These are phyloP conservation scores for Psilocybe tampanensis DNA, from an alignment of 768 basidiomycete species.

Conservation along the genomic window DNA sequence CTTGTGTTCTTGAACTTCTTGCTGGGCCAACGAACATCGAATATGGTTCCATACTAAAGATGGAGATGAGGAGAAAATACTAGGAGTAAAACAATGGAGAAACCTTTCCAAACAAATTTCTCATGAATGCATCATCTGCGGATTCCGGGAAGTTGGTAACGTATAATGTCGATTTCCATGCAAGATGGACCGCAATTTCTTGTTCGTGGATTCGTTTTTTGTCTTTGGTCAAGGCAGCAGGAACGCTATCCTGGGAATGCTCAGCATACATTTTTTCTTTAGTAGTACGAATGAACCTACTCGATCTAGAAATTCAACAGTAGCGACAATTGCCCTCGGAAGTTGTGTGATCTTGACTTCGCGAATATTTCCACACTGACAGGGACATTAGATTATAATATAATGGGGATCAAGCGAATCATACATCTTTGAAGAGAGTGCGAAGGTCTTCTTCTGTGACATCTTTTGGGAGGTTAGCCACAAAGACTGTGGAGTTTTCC, in stretches of 20 bases:
- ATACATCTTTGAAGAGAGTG: slow-evolving; percentile 83
- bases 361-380: slow-evolving; percentile 83
- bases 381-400: neutral
- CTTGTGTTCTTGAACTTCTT: slow-evolving; percentile 92
- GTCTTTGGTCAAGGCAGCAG: slow-evolving; percentile 90
- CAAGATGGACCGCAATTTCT: slow-evolving; percentile 85
- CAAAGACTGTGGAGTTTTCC: slow-evolving; percentile 92
- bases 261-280: neutral
- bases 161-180: slow-evolving; percentile 93
- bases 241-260: slow-evolving; percentile 67
- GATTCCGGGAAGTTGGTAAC: slow-evolving; percentile 94
- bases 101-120: slow-evolving; percentile 80
- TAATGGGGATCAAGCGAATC: slow-evolving; percentile 12
- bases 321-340: slow-evolving; percentile 66
- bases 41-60: slow-evolving; percentile 80
- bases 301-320: slow-evolving; percentile 82
- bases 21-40: slow-evolving; percentile 97
- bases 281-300: slow-evolving; percentile 34
- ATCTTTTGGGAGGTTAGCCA: slow-evolving; percentile 64
- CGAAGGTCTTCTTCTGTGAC: slow-evolving; percentile 68
- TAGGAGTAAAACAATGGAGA: neutral
- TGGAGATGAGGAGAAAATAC: neutral
- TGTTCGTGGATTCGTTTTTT: slow-evolving; percentile 80
- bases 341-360: slow-evolving; percentile 80
- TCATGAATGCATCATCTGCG: slow-evolving; percentile 74